Base-by-base conservation (phyloP, 2,329 filamentous ascomycete genomes). In the Penicillium palitans region DNA sequence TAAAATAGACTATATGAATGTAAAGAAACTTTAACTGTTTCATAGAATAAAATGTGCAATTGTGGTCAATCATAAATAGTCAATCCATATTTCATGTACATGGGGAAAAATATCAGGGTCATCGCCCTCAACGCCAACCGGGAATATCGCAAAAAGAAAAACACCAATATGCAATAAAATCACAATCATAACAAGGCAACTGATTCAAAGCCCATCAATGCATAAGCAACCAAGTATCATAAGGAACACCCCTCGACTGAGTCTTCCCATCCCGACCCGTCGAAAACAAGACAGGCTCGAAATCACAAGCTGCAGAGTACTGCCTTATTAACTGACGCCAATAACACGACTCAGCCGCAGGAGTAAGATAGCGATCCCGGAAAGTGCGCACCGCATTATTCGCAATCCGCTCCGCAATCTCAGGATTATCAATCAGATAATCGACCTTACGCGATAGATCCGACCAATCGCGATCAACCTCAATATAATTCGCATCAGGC, bases 341-440 rank as follows among this genome's bases (percentile, higher is more conserved):
- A 61, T 84, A 84, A 61, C 82, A 85, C 3, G 79, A 77, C 67
- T 84, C 80, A 1, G 82, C 81, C 3, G 81, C 80, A 1, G 81
- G 80, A 2, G 81, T 84, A 31, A 84, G 70, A 64, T 84, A 84
- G 3, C 79, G 71, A 62, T 84, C 81, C 3, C 81, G 75, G 63
- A 84, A 83, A 17, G 75, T 78, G 42, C 66, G 66, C 6, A 79
- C 75, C 3, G 74, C 76, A 63, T 84, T 83, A 29, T 78, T 70
- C 15, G 82, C 82, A 53, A 86, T 83, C 35, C 68, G 69, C 66
- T 80, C 73, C n/a, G 81, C 81, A 5, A 74, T 67, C 6, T 72
- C 63, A 0, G 76, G 76, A 57, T 83, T 70, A 51, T 74, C 70
- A 46, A 80, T 70, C 5, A 83, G 69, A 54, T 75, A 76, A 19